Evolutionary conservation across 768 basidiomycete genomes (phyloP).

Genomic region (Psilocybe tampanensis): DNA sequence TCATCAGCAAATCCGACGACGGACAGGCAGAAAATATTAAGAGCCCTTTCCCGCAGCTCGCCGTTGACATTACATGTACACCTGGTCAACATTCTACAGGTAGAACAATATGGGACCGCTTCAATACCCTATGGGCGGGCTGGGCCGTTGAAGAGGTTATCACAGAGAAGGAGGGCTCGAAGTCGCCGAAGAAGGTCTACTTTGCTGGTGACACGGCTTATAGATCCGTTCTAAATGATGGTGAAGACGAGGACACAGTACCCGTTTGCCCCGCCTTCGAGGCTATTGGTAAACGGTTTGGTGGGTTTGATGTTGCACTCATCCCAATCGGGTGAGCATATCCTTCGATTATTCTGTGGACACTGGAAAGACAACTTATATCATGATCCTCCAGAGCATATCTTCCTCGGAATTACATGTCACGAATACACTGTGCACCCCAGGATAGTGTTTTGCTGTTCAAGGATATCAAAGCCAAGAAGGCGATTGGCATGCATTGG

Average conservation of each 20-base stretch:
- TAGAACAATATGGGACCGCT: slow-evolving; percentile 49
- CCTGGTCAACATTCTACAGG: slow-evolving; percentile 69
- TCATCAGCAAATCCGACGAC: slow-evolving; percentile 25
- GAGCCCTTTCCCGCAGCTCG: slow-evolving; percentile 2
- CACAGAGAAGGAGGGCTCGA: slow-evolving; percentile 7
- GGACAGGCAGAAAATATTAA: neutral
- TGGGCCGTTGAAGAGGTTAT: slow-evolving; percentile 63
- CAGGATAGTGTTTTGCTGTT: slow-evolving; percentile 71
- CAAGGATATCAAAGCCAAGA: slow-evolving; percentile 60
- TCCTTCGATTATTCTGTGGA: neutral
- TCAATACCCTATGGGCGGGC: slow-evolving; percentile 63
- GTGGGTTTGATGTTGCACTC: slow-evolving; percentile 67
- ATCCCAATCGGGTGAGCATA: slow-evolving; percentile 65
- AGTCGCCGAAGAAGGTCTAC: slow-evolving; percentile 41
- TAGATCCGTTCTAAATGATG: slow-evolving; percentile 43
- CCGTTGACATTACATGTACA: slow-evolving; percentile 56
- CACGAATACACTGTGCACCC: slow-evolving; percentile 63
- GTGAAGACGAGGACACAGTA: slow-evolving; percentile 50
- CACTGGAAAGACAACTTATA: slow-evolving; percentile 12
- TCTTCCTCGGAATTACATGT: slow-evolving; percentile 54
- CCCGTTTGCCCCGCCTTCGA: slow-evolving; percentile 74
- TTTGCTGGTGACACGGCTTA: slow-evolving; percentile 78
- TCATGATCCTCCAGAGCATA: slow-evolving; percentile 51
- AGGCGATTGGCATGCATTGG: slow-evolving; percentile 74
- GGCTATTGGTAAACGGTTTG: slow-evolving; percentile 65